Evolutionary conservation across 495 filamentous ascomycete species (phyloP).

Genomic region (Lasiosphaeriaceae sp.): DNA sequence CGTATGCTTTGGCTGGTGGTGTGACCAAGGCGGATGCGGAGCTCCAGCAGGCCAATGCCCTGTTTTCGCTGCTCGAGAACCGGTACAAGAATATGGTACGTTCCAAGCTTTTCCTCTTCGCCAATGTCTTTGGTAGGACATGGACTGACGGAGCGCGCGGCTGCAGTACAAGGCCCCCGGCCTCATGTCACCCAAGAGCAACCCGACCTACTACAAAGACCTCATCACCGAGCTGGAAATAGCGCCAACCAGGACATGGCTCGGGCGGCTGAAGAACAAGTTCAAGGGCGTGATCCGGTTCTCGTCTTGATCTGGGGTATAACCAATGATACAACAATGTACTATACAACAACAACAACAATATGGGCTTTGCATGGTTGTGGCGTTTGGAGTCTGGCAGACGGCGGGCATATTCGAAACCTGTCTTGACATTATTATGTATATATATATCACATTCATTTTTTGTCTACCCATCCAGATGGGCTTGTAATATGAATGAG

Average conservation of each 20-base stretch:
- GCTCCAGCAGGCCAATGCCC: slow-evolving; percentile 61
- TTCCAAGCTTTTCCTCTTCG: neutral
- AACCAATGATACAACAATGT: too few species aligned
- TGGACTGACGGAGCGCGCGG: neutral
- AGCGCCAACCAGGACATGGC: slow-evolving; percentile 60
- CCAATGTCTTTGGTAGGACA: neutral
- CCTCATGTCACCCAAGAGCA: slow-evolving; percentile 65
- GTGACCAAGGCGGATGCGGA: slow-evolving; percentile 30
- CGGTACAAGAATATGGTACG: slow-evolving; percentile 60
- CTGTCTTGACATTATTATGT: neutral
- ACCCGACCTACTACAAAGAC: slow-evolving; percentile 73
- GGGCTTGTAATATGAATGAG: too few species aligned
- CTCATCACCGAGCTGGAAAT: slow-evolving; percentile 69
- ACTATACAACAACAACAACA: neutral
- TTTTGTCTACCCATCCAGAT: neutral
- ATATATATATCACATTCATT: neutral
- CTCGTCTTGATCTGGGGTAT: slow-evolving; percentile 14
- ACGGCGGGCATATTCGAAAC: too few species aligned
- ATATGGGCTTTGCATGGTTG: slow-evolving; percentile 11
- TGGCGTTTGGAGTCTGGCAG: slow-evolving; percentile 17
- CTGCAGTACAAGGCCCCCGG: slow-evolving; percentile 59
- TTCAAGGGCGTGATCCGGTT: slow-evolving; percentile 64
- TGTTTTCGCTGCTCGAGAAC: slow-evolving; percentile 72
- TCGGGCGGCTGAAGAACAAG: slow-evolving; percentile 52
- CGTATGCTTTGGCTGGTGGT: slow-evolving; percentile 5